Base-by-base conservation (phyloP, 2,329 filamentous ascomycete genomes). In the Fusarium zealandicum region DNA sequence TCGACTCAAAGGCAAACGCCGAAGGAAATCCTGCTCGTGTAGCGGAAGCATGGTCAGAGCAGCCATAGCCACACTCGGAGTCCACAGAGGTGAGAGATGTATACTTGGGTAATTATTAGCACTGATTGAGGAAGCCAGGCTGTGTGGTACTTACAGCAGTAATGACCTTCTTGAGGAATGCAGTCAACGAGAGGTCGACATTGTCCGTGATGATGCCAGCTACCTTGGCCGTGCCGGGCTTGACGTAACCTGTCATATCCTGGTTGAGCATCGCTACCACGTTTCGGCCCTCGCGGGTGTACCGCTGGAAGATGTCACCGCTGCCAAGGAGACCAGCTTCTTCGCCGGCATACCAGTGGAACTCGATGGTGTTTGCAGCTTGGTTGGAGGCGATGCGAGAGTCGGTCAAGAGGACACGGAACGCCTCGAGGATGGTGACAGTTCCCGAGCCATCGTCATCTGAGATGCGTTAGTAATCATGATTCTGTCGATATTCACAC, bases 341-440 rank as follows among this genome's bases (percentile, higher is more conserved):
- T 66, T 95, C 90, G 1, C 89, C 90, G 4, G 86, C 88, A 73
- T 93, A 93, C 90, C 90, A 95, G 71, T 93, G 90, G 72, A 93
- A 93, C 75, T 95, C 90, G 53, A 95, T 75, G 0, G 89, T 92
- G 72, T 93, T 92, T 57, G 85, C 53, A 84, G 76, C 75, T 28
- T 73, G 80, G 30, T 88, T 89, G 14, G 80, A 76, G 5, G 83
- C 76, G 49, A 93, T 80, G 35, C 84, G 80, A 8, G 84, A 76
- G 30, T 87, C 84, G 51, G 82, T 81, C 44, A 92, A 78, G 11
- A 93, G 79, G 37, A 90, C 88, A 11, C 89, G 83, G 56, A 95
- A 78, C 3, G 89, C 87, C 70, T 95, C 90, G 1, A 95, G 82
- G 47, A 91, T 93, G 2, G 90, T 93, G 16, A 93, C 55, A 1